Percentiles rank a stretch among this genome's conserved stretches.
phyloP scores from a whole-genome alignment of 352 stramenopile species.

The Pseudoperonospora humuli region DNA sequence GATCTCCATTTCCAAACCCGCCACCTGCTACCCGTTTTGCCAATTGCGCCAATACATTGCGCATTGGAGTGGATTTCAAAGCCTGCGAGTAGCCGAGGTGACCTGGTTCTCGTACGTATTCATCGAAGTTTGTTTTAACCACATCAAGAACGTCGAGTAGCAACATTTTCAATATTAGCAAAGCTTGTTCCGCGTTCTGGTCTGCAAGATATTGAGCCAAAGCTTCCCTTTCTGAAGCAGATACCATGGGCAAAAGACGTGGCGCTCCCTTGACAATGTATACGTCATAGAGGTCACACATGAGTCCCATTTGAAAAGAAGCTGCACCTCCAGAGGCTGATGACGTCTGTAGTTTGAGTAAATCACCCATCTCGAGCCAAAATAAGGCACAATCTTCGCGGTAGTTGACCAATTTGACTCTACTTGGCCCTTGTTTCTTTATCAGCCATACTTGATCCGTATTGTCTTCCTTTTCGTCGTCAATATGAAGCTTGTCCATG shows the following conservation, averaged over 20 bases:
- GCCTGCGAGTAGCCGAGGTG: conserved; percentile 33
- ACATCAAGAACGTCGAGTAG: conserved; percentile 52
- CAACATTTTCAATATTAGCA: conserved; percentile 56
- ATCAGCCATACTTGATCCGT: conserved; percentile 3
- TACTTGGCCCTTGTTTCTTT: conserved; percentile 16
- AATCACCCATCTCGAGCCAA: conserved; percentile 57
- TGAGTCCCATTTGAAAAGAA: conserved; percentile 48
- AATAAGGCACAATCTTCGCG: conserved; percentile 58
- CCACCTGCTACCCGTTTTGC: conserved; percentile 31
- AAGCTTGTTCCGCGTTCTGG: conserved; percentile 30
- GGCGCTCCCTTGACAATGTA: conserved; percentile 36
- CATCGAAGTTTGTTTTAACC: conserved; percentile 46
- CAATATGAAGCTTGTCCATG: conserved; percentile 27
- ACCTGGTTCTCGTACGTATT: conserved; percentile 36
- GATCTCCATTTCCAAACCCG: conserved; percentile 22
- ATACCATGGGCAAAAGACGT: conserved; percentile 47
- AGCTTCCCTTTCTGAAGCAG: conserved; percentile 33
- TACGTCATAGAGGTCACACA: conserved; percentile 52
- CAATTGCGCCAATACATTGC: conserved; percentile 46
- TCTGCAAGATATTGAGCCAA: conserved; percentile 39
- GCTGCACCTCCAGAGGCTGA: conserved; percentile 18
- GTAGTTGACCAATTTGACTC: conserved; percentile 32
- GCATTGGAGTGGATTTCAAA: conserved; percentile 40
- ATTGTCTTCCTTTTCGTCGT: conserved; percentile 1
- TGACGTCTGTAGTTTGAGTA: conserved; percentile 49